A percentile compares a stretch with the other conserved stretches of the same genome.
Evolutionary conservation across 768 basidiomycete genomes (phyloP).

Genomic region (Pisolithus orientalis): DNA sequence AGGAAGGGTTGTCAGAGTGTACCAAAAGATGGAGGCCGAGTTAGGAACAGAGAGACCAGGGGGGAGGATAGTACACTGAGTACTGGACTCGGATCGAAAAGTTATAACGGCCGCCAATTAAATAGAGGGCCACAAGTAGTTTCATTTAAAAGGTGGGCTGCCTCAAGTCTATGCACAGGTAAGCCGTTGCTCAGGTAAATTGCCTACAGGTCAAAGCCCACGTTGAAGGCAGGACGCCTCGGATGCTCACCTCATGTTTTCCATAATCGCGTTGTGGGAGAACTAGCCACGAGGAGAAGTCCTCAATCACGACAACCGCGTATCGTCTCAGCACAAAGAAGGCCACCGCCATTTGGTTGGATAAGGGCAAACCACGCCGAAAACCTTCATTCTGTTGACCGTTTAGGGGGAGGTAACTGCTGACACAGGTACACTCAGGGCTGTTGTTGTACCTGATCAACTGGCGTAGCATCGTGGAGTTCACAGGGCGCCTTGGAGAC

Average conservation of each 20-base stretch:
- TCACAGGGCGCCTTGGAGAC: not conserved
- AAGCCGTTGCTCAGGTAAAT: slow-evolving; percentile 25
- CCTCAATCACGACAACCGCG: slow-evolving; percentile 28
- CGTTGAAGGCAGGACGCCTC: slow-evolving; percentile 28
- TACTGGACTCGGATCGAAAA: slow-evolving; percentile 16
- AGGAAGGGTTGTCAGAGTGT: slow-evolving; percentile 8
- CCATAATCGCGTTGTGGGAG: slow-evolving; percentile 26
- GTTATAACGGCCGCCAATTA: slow-evolving; percentile 22
- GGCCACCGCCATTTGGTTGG: slow-evolving; percentile 4
- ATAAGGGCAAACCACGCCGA: slow-evolving; percentile 18
- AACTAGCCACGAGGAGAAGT: slow-evolving; percentile 26
- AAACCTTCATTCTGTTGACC: slow-evolving; percentile 9
- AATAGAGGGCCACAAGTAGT: slow-evolving; percentile 18
- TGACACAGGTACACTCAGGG: not conserved
- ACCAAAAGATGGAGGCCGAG: slow-evolving; percentile 4
- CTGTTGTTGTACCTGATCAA: slow-evolving; percentile 7
- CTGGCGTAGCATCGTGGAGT: not conserved
- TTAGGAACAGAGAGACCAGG: slow-evolving; percentile 11
- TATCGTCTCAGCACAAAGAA: slow-evolving; percentile 19
- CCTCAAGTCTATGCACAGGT: slow-evolving; percentile 27
- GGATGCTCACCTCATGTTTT: slow-evolving; percentile 33
- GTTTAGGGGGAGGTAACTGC: too few species aligned
- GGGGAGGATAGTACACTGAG: slow-evolving; percentile 17
- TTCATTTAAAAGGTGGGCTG: slow-evolving; percentile 28
- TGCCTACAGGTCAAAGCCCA: slow-evolving; percentile 31